Evolutionary conservation across 176 grass and related monocot species (phyloP).

Genomic region (Carex scoparia): DNA sequence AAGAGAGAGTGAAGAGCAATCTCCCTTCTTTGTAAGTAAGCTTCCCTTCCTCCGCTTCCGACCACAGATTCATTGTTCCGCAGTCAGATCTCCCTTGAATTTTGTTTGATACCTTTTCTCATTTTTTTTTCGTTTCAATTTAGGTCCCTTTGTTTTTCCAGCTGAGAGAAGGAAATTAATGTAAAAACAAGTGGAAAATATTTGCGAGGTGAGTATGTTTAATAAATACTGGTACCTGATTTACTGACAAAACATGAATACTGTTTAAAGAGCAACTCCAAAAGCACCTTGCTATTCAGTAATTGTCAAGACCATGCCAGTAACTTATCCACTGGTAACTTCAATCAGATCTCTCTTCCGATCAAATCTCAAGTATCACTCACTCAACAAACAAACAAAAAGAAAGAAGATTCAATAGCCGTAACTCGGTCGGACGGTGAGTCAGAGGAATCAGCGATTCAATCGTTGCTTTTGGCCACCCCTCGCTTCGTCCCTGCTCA

Average conservation of each 20-base stretch:
- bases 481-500: too few relatives aligned
- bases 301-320: neutral
- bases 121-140: neutral
- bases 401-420: too few relatives aligned
- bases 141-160: neutral
- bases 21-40: neutral
- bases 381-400: too few relatives aligned
- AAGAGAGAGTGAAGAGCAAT: neutral
- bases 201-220: neutral
- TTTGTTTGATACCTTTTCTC: neutral
- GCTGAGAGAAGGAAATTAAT: neutral
- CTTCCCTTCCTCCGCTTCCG: neutral
- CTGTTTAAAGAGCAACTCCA: neutral
- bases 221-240: neutral
- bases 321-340: neutral
- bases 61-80: neutral
- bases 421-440: too few relatives aligned
- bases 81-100: neutral
- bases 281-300: neutral
- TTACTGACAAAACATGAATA: neutral
- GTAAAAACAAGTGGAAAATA: neutral
- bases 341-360: neutral
- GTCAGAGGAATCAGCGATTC: too few relatives aligned
- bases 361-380: too few relatives aligned
- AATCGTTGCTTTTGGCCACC: too few relatives aligned